Evolutionary conservation across 2,329 filamentous ascomycete genomes (phyloP), one percentile per base, ranked within the genome.

Genomic region (Cyphellophora attinorum): DNA sequence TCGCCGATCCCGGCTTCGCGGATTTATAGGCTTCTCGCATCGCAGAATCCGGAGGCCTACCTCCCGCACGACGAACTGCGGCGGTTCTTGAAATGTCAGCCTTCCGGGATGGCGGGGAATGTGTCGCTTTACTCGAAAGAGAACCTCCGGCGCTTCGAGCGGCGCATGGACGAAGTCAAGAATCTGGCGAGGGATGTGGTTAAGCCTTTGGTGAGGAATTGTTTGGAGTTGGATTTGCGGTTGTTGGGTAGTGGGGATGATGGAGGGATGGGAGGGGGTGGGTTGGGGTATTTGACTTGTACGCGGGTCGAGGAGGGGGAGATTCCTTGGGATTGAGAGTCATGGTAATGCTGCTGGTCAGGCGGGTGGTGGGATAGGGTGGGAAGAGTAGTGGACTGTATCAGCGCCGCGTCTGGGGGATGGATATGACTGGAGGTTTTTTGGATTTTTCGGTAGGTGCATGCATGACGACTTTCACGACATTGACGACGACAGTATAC

Each of bases 41-140:
- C 74, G 4, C 64, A 72, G 2, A 64, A 64, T 3, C 64, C 74
- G 0, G 58, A 69, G 6, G 67, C 70, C 0, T 95, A 91, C 53
- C 73, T 96, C 4, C 60, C 67, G 2, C 85, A 89, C 55, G 86
- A 94, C 46, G 88, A 94, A 45, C 81, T 89, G 54, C 95, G 94
- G 59, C 76, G 76, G 14, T 95, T 95, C 51, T 70, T 95, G 34
- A 93, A 93, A 56, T 65, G 89, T 14, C 79, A 76, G 8, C 81
- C 85, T 0, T 57, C 58, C 5, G 41, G 44, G 5, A 49, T 53
- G 2, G 57, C 47, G 1, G 58, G 48, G 4, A 30, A 32, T 17
- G 43, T 60, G 4, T 53, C 57, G 13, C 60, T 89, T 5, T 94
- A 95, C 60, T 85, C 74, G 29, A 72, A 88, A 12, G 88, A 95